These are phyloP conservation scores for Penicillium subrubescens DNA, from an alignment of 495 filamentous ascomycete species.

Conservation along the genomic window DNA sequence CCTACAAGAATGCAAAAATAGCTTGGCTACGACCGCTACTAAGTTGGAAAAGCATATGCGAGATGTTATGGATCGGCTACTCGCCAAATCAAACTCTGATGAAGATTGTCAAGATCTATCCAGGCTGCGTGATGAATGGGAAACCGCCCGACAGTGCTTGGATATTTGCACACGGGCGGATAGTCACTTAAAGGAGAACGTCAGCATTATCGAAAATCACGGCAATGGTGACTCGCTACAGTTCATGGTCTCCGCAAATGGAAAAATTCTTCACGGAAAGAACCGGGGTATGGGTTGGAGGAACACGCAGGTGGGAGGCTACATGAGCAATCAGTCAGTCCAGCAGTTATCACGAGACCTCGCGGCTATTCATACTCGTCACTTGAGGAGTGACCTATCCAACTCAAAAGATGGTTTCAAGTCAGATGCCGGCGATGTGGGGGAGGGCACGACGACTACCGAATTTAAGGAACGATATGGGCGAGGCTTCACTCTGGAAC, in stretches of 20 bases:
- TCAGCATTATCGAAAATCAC: slow-evolving; percentile 41
- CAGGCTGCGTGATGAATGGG: slow-evolving; percentile 42
- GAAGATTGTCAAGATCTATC: slow-evolving; percentile 36
- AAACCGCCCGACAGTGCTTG: slow-evolving; percentile 39
- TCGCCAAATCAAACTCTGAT: slow-evolving; percentile 34
- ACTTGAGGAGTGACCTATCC: background rate
- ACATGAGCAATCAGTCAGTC: slow-evolving; percentile 39
- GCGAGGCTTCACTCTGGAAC: slow-evolving; percentile 34
- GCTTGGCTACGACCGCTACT: slow-evolving; percentile 26
- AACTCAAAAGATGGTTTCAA: background rate
- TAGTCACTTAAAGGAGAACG: slow-evolving; percentile 33
- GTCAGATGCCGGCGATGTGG: background rate
- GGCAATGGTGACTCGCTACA: slow-evolving; percentile 41
- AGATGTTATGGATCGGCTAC: slow-evolving; percentile 33
- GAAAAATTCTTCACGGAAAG: slow-evolving; percentile 36
- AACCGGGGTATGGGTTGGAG: slow-evolving; percentile 43
- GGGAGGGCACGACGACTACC: slow-evolving; percentile 12
- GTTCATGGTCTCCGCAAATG: slow-evolving; percentile 47
- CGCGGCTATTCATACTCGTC: slow-evolving; percentile 22
- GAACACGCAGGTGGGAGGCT: slow-evolving; percentile 44
- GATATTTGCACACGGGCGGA: slow-evolving; percentile 42
- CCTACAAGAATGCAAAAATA: slow-evolving; percentile 44
- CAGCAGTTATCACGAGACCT: slow-evolving; percentile 44
- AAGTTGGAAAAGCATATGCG: slow-evolving; percentile 41
- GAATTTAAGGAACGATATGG: slow-evolving; percentile 40